phyloP scores from a whole-genome alignment of 2,329 filamentous ascomycete species.

The Pseudogymnoascus verrucosus region DNA sequence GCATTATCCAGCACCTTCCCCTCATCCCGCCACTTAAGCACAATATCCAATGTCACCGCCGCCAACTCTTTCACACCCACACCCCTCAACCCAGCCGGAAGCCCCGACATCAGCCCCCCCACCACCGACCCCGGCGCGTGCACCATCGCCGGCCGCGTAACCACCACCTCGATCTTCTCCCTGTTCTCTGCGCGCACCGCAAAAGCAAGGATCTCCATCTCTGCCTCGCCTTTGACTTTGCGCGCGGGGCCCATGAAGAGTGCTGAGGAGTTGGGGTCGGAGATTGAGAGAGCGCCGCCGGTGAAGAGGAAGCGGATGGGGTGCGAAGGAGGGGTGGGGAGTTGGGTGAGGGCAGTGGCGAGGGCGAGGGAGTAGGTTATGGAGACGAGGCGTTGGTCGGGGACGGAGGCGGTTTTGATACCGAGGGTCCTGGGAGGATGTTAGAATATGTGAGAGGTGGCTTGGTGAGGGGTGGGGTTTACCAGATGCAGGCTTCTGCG shows the following conservation, averaged over 20 bases:
- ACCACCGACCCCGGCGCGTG: neutral
- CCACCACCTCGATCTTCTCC: neutral
- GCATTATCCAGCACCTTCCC: neutral
- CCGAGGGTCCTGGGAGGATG: neutral
- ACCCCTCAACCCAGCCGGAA: neutral
- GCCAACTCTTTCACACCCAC: neutral
- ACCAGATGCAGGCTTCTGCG: constrained; percentile 40
- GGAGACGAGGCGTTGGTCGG: neutral
- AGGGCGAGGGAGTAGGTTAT: neutral
- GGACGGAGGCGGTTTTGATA: neutral
- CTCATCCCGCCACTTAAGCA: neutral
- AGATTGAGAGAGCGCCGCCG: neutral
- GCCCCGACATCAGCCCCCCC: neutral
- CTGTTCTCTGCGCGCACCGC: neutral
- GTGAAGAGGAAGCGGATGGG: neutral
- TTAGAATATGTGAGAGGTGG: neutral
- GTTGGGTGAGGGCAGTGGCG: neutral
- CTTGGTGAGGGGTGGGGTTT: neutral
- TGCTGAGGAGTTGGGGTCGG: neutral
- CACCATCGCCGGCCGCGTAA: neutral
- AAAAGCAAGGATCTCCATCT: neutral
- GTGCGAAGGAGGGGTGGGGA: neutral
- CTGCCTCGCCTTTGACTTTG: neutral
- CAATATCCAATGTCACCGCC: neutral
- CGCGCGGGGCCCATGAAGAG: neutral